Evolutionary conservation across 2,329 filamentous ascomycete genomes (phyloP).

Genomic region (Claviceps fusiformis): DNA sequence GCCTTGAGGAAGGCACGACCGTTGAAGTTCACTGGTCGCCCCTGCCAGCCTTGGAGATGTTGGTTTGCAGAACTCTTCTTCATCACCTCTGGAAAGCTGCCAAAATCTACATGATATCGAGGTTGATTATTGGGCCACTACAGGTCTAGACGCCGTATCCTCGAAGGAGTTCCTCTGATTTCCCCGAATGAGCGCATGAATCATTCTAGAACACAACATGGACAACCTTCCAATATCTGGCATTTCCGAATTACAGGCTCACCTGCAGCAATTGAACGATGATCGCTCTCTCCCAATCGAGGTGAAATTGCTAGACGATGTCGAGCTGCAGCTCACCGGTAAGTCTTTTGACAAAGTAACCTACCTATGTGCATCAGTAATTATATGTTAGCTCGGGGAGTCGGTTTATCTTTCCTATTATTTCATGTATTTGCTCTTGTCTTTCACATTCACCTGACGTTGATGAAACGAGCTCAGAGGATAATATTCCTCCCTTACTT

Average conservation of each 20-base stretch:
- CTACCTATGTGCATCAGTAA: too few species aligned
- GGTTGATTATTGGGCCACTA: neutral
- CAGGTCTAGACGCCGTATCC: neutral
- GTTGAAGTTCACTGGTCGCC: too few species aligned
- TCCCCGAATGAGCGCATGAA: constrained; percentile 15
- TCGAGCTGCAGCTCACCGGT: constrained; percentile 46
- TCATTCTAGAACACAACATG: constrained; percentile 25
- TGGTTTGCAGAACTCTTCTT: neutral
- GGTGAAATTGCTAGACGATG: constrained; percentile 41
- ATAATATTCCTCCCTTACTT: constrained; percentile 38
- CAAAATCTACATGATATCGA: neutral
- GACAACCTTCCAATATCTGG: constrained; percentile 34
- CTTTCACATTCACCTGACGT: neutral
- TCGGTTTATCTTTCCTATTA: too few species aligned
- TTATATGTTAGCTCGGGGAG: too few species aligned
- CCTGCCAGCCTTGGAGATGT: neutral
- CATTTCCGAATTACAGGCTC: constrained; percentile 38
- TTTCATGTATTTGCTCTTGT: neutral
- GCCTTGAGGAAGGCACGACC: too few species aligned
- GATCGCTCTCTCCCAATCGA: constrained; percentile 29
- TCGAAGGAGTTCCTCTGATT: neutral
- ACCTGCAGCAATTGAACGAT: constrained; percentile 36
- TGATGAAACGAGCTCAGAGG: constrained; percentile 21
- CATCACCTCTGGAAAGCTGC: neutral
- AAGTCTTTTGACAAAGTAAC: constrained; percentile 1